Percentiles rank a stretch among this genome's conserved stretches.
phyloP scores from a whole-genome alignment of 805 yeast species.

The Candida montana region DNA sequence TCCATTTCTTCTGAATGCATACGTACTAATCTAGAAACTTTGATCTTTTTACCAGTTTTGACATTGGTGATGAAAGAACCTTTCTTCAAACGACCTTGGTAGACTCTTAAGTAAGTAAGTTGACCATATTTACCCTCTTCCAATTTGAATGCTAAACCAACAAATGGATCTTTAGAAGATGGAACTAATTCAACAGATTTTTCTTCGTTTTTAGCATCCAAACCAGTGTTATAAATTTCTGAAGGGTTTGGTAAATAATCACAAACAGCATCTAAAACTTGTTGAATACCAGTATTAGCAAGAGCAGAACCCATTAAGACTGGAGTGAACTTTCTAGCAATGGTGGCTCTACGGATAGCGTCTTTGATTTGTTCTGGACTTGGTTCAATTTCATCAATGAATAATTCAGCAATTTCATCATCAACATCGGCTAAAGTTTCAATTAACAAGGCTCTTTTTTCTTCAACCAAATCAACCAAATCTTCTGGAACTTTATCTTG shows the following conservation, averaged over 20 bases:
- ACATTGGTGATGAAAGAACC: constrained; percentile 86
- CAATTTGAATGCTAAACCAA: constrained; percentile 96
- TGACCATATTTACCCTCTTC: constrained; percentile 99
- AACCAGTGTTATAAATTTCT: constrained; percentile 84
- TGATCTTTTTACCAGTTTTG: constrained; percentile 88
- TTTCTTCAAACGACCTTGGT: constrained; percentile 91
- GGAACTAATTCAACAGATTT: constrained; percentile 71
- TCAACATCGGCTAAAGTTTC: constrained; percentile 98
- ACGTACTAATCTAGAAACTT: constrained; percentile 89
- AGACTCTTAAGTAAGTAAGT: constrained; percentile 92
- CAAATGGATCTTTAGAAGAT: constrained; percentile 70
- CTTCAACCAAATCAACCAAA: constrained; percentile 76
- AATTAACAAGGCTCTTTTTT: constrained; percentile 77
- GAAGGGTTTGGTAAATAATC: constrained; percentile 95
- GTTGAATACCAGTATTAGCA: constrained; percentile 94
- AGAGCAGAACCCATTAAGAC: constrained; percentile 99
- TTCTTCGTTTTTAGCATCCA: constrained; percentile 65
- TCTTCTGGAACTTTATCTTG: constrained; percentile 71
- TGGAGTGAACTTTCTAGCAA: constrained; percentile 95
- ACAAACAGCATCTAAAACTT: constrained; percentile 91
- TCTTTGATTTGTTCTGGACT: constrained; percentile 73
- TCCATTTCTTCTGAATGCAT: constrained; percentile 99
- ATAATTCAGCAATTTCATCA: constrained; percentile 93
- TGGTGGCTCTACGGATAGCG: constrained; percentile 93
- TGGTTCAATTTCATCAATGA: constrained; percentile 86